phyloP scores from a whole-genome alignment of 2,329 filamentous ascomycete genomes.

The Arthrobotrys megalospora region DNA sequence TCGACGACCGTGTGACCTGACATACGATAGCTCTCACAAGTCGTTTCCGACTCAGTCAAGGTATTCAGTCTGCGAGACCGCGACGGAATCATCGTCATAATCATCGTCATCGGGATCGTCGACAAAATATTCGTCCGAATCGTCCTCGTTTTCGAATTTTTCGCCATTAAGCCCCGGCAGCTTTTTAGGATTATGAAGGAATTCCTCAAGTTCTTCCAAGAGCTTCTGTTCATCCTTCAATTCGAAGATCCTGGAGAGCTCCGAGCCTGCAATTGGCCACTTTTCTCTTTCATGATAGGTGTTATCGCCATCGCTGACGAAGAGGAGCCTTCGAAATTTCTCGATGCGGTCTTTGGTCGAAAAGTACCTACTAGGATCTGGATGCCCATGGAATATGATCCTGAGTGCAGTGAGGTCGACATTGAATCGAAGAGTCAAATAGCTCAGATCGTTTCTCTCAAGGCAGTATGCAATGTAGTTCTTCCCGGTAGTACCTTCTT shows the following conservation, averaged over 20 bases:
- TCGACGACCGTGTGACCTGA: too few relatives aligned
- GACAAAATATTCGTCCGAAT: background rate
- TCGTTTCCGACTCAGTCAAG: too few relatives aligned
- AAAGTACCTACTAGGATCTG: slow-evolving; percentile 5
- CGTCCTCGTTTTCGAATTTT: background rate
- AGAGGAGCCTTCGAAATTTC: slow-evolving; percentile 31
- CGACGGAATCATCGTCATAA: background rate
- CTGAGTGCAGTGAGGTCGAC: slow-evolving; percentile 9
- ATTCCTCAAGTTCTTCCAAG: background rate
- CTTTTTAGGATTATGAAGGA: background rate
- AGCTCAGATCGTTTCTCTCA: background rate
- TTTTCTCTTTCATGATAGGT: background rate
- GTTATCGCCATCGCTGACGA: background rate
- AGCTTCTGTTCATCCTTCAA: slow-evolving; percentile 8
- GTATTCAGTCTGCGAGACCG: too few relatives aligned
- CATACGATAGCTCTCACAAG: too few relatives aligned
- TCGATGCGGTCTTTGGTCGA: slow-evolving; percentile 33
- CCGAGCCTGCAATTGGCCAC: background rate
- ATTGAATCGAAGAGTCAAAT: slow-evolving; percentile 3
- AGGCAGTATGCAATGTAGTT: slow-evolving; percentile 33
- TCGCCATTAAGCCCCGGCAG: background rate
- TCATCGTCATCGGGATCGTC: background rate
- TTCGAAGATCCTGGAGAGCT: slow-evolving; percentile 23
- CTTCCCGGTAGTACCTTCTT: slow-evolving; percentile 3
- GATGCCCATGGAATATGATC: slow-evolving; percentile 16